phyloP scores from a whole-genome alignment of 495 filamentous ascomycete species.

The Aspergillus funiculosus region DNA sequence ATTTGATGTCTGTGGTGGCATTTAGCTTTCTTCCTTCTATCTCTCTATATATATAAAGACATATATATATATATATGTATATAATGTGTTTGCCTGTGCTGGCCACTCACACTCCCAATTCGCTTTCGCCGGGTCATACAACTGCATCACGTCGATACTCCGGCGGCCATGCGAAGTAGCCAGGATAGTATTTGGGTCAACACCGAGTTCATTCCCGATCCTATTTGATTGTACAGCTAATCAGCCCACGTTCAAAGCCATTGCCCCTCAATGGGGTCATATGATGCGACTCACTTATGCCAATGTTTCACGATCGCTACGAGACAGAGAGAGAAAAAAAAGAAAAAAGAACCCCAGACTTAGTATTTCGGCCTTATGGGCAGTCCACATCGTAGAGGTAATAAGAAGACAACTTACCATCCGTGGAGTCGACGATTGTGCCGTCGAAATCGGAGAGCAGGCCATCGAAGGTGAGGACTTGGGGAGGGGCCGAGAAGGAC shows the following conservation, averaged over 20 bases:
- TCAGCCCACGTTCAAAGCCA: background rate
- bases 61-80: no score
- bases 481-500: slow-evolving; percentile 55
- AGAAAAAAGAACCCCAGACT: no score
- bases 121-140: slow-evolving; percentile 73
- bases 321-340: background rate
- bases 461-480: slow-evolving; percentile 62
- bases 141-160: slow-evolving; percentile 69
- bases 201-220: slow-evolving; percentile 73
- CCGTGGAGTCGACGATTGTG: slow-evolving; percentile 43
- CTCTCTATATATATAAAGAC: no score
- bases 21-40: no score
- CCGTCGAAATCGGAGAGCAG: slow-evolving; percentile 92
- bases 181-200: slow-evolving; percentile 75
- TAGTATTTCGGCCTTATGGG: no score
- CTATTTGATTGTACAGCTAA: slow-evolving; percentile 37
- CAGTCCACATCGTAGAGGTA: no score
- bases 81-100: no score
- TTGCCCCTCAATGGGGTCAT: background rate
- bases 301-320: slow-evolving; percentile 89
- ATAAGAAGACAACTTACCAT: no score
- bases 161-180: slow-evolving; percentile 84
- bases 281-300: slow-evolving; percentile 57
- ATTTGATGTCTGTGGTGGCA: no score
- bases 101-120: slow-evolving; percentile 87